phyloP scores from a whole-genome alignment of 495 filamentous ascomycete genomes.

The Penicillium cataractarum region DNA sequence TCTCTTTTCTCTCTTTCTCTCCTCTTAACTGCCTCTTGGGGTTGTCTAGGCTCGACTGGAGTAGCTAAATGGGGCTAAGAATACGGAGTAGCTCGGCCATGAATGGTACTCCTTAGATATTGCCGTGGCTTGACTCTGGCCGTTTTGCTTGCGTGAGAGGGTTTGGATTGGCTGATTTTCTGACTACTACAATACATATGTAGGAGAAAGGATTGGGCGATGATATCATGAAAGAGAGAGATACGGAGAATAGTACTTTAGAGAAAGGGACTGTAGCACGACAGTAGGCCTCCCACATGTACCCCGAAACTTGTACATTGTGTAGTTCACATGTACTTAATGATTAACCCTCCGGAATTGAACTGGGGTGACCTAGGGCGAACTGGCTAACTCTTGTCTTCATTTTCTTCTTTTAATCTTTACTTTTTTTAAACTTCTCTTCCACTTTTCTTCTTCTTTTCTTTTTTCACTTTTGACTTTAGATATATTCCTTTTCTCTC shows the following conservation, averaged over 20 bases:
- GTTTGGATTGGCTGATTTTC: conserved; percentile 13
- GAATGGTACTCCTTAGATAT: background rate
- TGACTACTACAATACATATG: conserved; percentile 7
- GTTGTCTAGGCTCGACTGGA: background rate
- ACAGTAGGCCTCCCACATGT: background rate
- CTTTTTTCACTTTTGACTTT: conserved; percentile 6
- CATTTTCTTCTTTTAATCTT: background rate
- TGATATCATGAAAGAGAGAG: conserved; percentile 21
- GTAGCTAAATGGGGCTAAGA: background rate
- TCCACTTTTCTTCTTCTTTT: conserved; percentile 22
- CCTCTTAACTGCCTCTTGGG: background rate
- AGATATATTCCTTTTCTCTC: conserved; percentile 4
- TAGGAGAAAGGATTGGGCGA: background rate
- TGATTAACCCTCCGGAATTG: too few species aligned
- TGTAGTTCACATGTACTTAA: background rate
- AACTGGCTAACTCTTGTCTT: background rate
- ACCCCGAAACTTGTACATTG: background rate
- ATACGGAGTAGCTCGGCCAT: conserved; percentile 25
- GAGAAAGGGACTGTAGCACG: background rate
- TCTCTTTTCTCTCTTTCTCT: too few species aligned
- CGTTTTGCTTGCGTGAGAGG: background rate
- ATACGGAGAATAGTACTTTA: background rate
- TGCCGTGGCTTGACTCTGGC: conserved; percentile 17
- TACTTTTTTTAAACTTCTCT: background rate
- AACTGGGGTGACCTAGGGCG: background rate